phyloP scores from a whole-genome alignment of 768 basidiomycete species.

The Russula griseocarnosa region DNA sequence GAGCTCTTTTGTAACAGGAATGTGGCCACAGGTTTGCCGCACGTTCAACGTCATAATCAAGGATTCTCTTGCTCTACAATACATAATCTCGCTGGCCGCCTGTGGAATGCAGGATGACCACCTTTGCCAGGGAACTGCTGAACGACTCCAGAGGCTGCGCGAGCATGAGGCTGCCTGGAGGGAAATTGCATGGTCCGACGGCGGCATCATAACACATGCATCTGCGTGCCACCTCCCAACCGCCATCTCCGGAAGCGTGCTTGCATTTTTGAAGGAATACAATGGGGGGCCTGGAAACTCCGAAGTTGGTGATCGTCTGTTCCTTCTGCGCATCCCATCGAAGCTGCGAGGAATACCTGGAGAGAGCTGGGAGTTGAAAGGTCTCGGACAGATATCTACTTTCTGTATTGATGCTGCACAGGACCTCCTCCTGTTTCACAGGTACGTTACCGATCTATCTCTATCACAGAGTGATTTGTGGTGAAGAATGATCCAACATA shows the following conservation, averaged over 20 bases:
- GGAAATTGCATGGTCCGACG: slow-evolving; percentile 21
- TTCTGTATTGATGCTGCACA: slow-evolving; percentile 22
- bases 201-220: slow-evolving; percentile 5
- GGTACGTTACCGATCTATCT: slow-evolving; percentile 1
- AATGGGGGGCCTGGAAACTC: background rate
- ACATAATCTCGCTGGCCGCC: slow-evolving; percentile 13
- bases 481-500: background rate
- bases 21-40: slow-evolving; percentile 12
- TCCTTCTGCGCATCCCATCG: slow-evolving; percentile 18
- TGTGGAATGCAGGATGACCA: slow-evolving; percentile 20
- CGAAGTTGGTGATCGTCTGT: slow-evolving; percentile 4
- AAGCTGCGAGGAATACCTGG: slow-evolving; percentile 20
- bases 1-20: background rate
- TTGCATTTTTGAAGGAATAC: slow-evolving; percentile 16
- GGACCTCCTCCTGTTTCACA: slow-evolving; percentile 18
- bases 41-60: slow-evolving; percentile 12
- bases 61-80: slow-evolving; percentile 18
- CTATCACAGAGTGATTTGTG: background rate
- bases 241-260: slow-evolving; percentile 21
- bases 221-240: slow-evolving; percentile 10
- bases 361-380: slow-evolving; percentile 20
- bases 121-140: slow-evolving; percentile 3
- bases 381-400: slow-evolving; percentile 17
- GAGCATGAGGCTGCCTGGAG: slow-evolving; percentile 23
- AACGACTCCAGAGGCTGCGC: slow-evolving; percentile 11